Conservation (phyloP, 2,329 filamentous ascomycete genomes). For the Neonectria hederae region DNA sequence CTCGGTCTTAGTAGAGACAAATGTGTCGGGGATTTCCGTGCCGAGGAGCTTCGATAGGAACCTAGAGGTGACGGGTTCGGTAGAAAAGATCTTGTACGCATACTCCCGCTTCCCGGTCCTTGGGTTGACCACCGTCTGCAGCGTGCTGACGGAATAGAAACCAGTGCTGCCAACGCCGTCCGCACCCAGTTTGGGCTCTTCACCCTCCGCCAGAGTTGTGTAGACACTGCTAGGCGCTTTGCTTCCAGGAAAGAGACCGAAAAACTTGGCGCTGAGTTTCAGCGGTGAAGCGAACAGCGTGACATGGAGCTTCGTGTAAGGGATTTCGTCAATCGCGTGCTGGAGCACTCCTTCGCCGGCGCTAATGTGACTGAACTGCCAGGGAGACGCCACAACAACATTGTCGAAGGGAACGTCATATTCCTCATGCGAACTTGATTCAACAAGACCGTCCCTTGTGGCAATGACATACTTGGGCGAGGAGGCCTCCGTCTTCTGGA, state of each 20-base stretch:
- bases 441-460: conserved; percentile 42
- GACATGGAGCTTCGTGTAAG: conserved; percentile 87
- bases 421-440: conserved; percentile 43
- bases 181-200: conserved; percentile 59
- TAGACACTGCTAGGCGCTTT: conserved; percentile 78
- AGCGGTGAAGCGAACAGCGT: conserved; percentile 86
- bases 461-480: conserved; percentile 59
- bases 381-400: conserved; percentile 83
- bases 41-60: conserved; percentile 65
- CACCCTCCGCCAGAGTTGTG: conserved; percentile 77
- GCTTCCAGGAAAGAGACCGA: conserved; percentile 69
- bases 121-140: conserved; percentile 72
- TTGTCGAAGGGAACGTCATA: conserved; percentile 74
- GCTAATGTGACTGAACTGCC: conserved; percentile 80
- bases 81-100: conserved; percentile 73
- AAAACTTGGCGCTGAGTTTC: conserved; percentile 75
- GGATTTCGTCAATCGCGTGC: conserved; percentile 76
- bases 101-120: conserved; percentile 62
- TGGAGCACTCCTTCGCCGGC: conserved; percentile 73
- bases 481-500: conserved; percentile 51
- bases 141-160: conserved; percentile 87
- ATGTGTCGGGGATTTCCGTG: conserved; percentile 55
- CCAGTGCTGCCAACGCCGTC: conserved; percentile 75
- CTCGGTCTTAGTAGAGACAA: conserved; percentile 44
- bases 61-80: conserved; percentile 59